Base-by-base conservation (phyloP, 2,329 filamentous ascomycete species). In the Beauveria pseudobassiana region DNA sequence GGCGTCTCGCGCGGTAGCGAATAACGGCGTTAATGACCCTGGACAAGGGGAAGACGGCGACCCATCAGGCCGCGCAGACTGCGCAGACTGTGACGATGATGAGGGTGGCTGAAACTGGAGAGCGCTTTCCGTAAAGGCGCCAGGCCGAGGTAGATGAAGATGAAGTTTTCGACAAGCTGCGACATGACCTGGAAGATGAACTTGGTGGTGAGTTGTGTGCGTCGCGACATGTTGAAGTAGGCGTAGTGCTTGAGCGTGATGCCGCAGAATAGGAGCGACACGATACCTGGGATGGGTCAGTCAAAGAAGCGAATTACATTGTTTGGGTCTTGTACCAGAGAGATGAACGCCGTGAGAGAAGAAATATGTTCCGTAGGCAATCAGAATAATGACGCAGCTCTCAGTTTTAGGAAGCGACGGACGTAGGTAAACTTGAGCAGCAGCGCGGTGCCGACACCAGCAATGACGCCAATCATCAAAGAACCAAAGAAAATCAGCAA, bases 171-270 rank as follows among this genome's bases (percentile, higher is more conserved):
- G 0, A 93, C 96, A 51, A 99, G 78, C 75, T 99, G 95, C 3
- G 95, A 91, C 68, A 96, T 87, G 64, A 96, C 88, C 73, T 96
- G 91, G 78, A 99, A 99, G 62, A 97, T 83, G 76, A 96, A 99
- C 74, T 99, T 99, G 58, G 95, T 99, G 18, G 95, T 96, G 65
- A 99, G 87, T 73, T 99, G 95, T 1, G 95, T 98, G 64, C 95
- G 88, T 54, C 95, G 87, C 34, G 95, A 99, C 95, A 99, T 99
- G 79, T 99, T 99, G 82, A 98, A 97, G 77, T 99, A 99, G 65
- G 95, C 95, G 71, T 99, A 99, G 73, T 99, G 95, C 76, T 99
- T 99, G 65, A 99, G 80, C 12, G 95, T 98, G 68, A 99, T 99
- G 61, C 95, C 95, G 74, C 95, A 99, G 79, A 99, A 99, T 1